Percentiles rank a stretch among this genome's conserved stretches.
phyloP scores from a whole-genome alignment of 225 moss, liverwort and hornwort genomes.

The Neckera pumila region DNA sequence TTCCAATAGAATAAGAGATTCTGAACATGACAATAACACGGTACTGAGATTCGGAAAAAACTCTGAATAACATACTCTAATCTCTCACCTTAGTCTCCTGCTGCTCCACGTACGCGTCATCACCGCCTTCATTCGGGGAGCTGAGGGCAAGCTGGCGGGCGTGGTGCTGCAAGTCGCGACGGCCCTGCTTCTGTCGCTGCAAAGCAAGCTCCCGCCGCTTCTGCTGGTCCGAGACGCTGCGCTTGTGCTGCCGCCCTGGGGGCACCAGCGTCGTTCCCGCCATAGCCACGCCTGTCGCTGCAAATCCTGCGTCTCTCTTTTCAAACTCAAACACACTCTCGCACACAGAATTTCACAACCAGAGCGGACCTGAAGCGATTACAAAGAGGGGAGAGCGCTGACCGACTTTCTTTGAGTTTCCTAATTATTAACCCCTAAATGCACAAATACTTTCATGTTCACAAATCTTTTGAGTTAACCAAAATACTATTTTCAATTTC shows the following conservation, averaged over 20 bases:
- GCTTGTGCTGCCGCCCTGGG: constrained; percentile 74
- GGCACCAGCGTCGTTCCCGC: constrained; percentile 31
- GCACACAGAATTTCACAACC: background rate
- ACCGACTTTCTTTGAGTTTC: background rate
- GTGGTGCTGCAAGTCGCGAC: constrained; percentile 82
- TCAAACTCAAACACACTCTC: background rate
- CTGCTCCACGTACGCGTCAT: constrained; percentile 8
- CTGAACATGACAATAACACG: background rate
- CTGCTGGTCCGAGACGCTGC: constrained; percentile 82
- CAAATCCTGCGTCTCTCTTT: background rate
- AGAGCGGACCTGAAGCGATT: background rate
- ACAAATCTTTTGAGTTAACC: background rate
- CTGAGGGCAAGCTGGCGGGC: constrained; percentile 73
- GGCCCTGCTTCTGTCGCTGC: constrained; percentile 73
- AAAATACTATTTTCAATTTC: background rate
- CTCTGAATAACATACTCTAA: background rate
- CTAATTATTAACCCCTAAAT: background rate
- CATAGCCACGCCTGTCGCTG: constrained; percentile 20
- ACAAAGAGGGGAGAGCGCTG: too few relatives aligned
- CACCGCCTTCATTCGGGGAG: constrained; percentile 5
- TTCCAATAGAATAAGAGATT: background rate
- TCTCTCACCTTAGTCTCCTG: constrained; percentile 21
- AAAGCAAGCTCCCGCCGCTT: constrained; percentile 80
- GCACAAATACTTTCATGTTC: background rate
- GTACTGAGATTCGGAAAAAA: background rate